Evolutionary conservation across 139 green algal species (phyloP).

Genomic region (Picochlorum sp.): DNA sequence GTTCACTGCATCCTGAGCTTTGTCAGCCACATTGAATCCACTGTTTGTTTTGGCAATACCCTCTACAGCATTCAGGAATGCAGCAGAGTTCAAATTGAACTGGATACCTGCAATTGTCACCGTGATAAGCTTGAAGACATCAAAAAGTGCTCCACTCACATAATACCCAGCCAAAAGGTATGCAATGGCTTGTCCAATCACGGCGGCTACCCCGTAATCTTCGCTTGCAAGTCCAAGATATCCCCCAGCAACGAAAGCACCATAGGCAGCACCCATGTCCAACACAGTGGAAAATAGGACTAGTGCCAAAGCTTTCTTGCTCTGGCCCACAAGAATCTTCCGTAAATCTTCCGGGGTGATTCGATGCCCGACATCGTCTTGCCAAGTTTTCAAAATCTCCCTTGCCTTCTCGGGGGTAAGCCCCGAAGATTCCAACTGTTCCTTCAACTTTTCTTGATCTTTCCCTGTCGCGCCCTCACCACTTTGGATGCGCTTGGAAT

Average conservation of each 20-base stretch:
- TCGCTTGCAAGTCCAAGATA: conserved; percentile 14
- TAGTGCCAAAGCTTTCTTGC: conserved; percentile 4
- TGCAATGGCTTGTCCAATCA: conserved; percentile 25
- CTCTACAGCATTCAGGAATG: conserved; percentile 37
- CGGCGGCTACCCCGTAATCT: conserved; percentile 8
- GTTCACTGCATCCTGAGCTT: conserved; percentile 31
- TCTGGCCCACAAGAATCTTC: conserved; percentile 31
- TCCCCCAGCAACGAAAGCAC: conserved; percentile 1
- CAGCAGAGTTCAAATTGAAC: conserved; percentile 36
- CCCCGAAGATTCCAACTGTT: conserved; percentile 1
- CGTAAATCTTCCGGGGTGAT: conserved; percentile 31
- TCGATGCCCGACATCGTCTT: conserved; percentile 10
- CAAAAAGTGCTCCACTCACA: conserved; percentile 32
- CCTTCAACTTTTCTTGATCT: conserved; percentile 5
- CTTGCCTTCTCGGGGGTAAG: conserved; percentile 1
- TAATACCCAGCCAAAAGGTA: conserved; percentile 34
- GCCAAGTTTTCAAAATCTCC: conserved; percentile 7
- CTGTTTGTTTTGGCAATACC: conserved; percentile 17
- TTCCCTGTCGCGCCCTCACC: neutral
- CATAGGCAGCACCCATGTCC: conserved; percentile 28
- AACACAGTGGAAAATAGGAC: conserved; percentile 27
- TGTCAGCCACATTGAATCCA: conserved; percentile 31
- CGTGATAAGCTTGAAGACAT: conserved; percentile 39
- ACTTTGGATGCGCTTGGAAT: too few species aligned
- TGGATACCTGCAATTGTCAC: conserved; percentile 23